Base-by-base conservation (phyloP, 371 early-diverging fungal genomes). In the Mortierella sp. region DNA sequence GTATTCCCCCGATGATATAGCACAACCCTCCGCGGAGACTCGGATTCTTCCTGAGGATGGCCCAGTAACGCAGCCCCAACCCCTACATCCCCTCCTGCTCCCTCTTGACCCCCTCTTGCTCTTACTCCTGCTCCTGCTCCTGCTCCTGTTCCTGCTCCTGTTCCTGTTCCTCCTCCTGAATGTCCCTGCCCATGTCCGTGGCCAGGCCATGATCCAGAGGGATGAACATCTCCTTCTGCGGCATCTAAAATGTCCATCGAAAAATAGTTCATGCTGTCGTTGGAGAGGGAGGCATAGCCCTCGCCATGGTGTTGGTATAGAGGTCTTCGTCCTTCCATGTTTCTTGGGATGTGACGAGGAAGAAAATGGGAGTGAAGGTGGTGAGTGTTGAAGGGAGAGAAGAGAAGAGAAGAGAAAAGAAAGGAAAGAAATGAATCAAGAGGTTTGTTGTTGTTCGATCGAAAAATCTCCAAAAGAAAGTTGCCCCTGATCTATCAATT, bases 1-100 rank as follows among this genome's bases (percentile, higher is more conserved):
- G 40, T 37, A 37, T 64, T 37, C 64, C 21, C 64, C 2, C 37
- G 34, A 37, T 64, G 34, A 24, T 37, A 64, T 21, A 64, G 21
- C 37, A 64, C 64, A 31, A 64, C 64, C 64, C 37, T 64, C 64
- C 64, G 64, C 40, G 34, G 64, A 64, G 40, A 37, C 34, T 64
- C 64, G 10, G 37, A 64, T 21, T 64, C 64, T 5, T 37, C 64
- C 9, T 24, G 64, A 64, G 64, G 19, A 40, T 64, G 64, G 14
- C 64, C 64, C 37, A 64, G 21, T 21, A 64, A 64, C 21, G 64
- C 64, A 19, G 37, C 37, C 16, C 31, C 59, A 13, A 21, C 21
- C 2, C 24, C 53, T 19, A 4, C 24, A 5, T 24, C 24, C 1
- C 59, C 16, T 5, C 31, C 59, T 59, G n/a, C n/a, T n/a, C n/a